Conservation (phyloP, 495 filamentous ascomycete genomes). For the Wilcoxina mikolae region DNA sequence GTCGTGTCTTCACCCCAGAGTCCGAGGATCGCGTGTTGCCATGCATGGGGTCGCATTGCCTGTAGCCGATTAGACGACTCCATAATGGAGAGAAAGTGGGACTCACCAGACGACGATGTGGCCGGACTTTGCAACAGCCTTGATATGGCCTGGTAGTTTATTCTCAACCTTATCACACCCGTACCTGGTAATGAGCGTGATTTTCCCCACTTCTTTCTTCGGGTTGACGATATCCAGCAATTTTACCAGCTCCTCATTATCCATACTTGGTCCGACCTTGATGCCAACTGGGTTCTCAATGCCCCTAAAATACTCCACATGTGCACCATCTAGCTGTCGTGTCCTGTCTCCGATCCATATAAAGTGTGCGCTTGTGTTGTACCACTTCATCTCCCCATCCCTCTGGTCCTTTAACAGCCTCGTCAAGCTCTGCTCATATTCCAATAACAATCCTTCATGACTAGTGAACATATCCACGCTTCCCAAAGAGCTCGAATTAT, state of each 20-base stretch:
- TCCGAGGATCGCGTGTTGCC: conserved; percentile 58
- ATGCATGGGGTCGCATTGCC: conserved; percentile 95
- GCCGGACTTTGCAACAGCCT: conserved; percentile 60
- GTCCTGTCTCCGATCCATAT: conserved; percentile 97
- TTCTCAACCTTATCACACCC: conserved; percentile 56
- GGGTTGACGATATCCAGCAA: conserved; percentile 81
- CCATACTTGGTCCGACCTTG: conserved; percentile 83
- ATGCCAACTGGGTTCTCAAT: conserved; percentile 91
- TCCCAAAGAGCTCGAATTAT: conserved; percentile 65
- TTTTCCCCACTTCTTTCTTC: conserved; percentile 62
- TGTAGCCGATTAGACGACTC: conserved; percentile 2
- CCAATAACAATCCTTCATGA: conserved; percentile 85
- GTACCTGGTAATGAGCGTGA: conserved; percentile 92
- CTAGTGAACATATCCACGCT: conserved; percentile 94
- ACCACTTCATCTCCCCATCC: conserved; percentile 36
- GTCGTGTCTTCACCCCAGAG: conserved; percentile 66
- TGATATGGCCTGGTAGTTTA: conserved; percentile 68
- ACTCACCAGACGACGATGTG: conserved; percentile 66
- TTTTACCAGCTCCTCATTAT: conserved; percentile 50
- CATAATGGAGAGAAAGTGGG: background rate
- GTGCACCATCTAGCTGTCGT: conserved; percentile 75
- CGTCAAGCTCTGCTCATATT: conserved; percentile 83
- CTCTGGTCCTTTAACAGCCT: conserved; percentile 54
- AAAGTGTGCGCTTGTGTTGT: conserved; percentile 90
- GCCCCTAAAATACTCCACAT: conserved; percentile 94